Base-by-base conservation (phyloP, 225 moss, liverwort and hornwort genomes). In the Straminergon stramineum region DNA sequence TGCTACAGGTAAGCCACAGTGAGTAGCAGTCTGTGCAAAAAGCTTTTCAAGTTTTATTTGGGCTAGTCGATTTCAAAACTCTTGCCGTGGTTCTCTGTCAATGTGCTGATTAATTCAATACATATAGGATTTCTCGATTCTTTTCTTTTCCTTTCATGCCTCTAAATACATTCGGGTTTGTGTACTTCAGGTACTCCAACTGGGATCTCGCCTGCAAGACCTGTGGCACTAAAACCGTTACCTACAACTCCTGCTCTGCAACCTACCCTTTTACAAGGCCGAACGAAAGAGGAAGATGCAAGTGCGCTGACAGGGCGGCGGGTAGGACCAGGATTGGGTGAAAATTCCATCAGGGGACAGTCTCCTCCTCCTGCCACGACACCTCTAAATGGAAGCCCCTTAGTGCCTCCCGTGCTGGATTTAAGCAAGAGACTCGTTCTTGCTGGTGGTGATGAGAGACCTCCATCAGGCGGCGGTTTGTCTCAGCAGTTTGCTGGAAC, bases 401-500 rank as follows among this genome's bases (percentile, higher is more conserved):
- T 93, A 78, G 92, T 88, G 77, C 84, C 94, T 83, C 93, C 89
- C 77, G 92, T 91, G 75, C 93, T 96, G 70, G 98, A 98, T 87
- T 84, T 93, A 90, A 92, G 81, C 74, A 97, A 99, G 91, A 98
- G 96, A 88, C 92, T 94, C 87, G 93, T 94, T 68, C 91, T 96
- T 53, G 89, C 90, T 86, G 89, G 93, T 66, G 95, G 91, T 53
- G 98, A 97, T 88, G 98, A 98, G 67, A 95, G 96, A 90, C 90
- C 89, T 84, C 86, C 93, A 85, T 92, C 91, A 86, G 95, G 92
- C 84, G 98, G 94, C 69, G 94, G 94, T 85, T 92, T 98, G 70
- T 92, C 96, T 45, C 98, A 98, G 87, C 96, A 98, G 91, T 94
- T 97, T 60, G 94, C 93, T 75, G 92, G 95, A 86, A 91, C 97